Base-by-base conservation (phyloP, 768 basidiomycete species). In the Lyophyllum shimeji region DNA sequence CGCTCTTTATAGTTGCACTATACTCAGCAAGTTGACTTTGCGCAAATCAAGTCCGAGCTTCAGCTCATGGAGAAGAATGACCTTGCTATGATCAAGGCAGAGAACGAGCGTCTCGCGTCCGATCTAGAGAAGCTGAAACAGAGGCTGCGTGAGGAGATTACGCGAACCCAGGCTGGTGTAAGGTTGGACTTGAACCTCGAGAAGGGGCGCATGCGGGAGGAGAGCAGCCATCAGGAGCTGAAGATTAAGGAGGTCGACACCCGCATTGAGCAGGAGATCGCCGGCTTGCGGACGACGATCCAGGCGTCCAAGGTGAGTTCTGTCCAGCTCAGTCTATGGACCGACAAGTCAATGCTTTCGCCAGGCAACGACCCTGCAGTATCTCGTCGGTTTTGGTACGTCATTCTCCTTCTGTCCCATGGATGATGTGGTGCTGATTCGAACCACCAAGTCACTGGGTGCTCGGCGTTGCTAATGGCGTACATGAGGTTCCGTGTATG, bases 181-280 rank as follows among this genome's bases (percentile, higher is more conserved):
- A 77, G 96, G 50, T 73, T 99, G 15, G 97, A 99, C 70, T 73
- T 99, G 55, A 99, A 99, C 72, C 74, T 98, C 23, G 96, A 99
- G 77, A 98, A 98, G 71, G 94, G 94, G 1, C 81, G 96, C 45
- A 92, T 98, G 78, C 77, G 96, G 50, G 95, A 98, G 67, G 95
- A 98, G 76, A 87, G 86, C 61, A 88, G 85, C 62, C 85, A 86
- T 39, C 93, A 98, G 65, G 95, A 97, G 65, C 76, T 95, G 50
- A 98, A 98, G 83, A 91, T 98, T 67, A 94, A 93, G 70, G 96
- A 99, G 70, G 95, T 98, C 17, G 96, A 98, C 65, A 98, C 96
- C 3, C 76, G 92, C 67, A 98, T 98, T 62, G 96, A 99, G 71
- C 91, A 92, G 67, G 95, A 98, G 72, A 96, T 96, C 66, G 93